Percentiles rank a stretch among this genome's conserved stretches.
Conservation (phyloP, 345 rosid genomes). For the Euphorbia pulcherrima region DNA sequence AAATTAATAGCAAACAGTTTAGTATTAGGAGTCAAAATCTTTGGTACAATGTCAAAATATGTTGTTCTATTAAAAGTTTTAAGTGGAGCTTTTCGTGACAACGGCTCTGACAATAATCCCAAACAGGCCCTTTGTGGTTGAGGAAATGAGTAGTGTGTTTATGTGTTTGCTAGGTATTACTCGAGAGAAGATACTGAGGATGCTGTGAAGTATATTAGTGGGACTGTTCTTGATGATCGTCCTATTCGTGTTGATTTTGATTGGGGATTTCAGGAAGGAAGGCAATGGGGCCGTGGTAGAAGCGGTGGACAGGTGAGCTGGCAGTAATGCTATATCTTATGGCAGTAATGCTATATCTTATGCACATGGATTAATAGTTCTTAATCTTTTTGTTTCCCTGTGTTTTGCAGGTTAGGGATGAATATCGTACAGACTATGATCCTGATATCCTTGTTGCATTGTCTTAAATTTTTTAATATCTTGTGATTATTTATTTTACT, state of each 20-base stretch:
- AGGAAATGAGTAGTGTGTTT: not conserved
- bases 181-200: constrained; percentile 97
- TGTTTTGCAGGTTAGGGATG: constrained; percentile 82
- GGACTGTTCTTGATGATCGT: constrained; percentile 94
- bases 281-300: constrained; percentile 99
- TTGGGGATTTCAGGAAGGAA: constrained; percentile 97
- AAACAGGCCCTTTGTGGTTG: too few species aligned
- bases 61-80: too few species aligned
- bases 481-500: not conserved
- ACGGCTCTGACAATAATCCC: too few species aligned
- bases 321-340: constrained; percentile 1
- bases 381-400: constrained; percentile 6
- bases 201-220: constrained; percentile 90
- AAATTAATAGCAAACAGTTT: too few species aligned
- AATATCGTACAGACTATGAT: constrained; percentile 97
- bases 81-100: too few species aligned
- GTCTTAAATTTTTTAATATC: not conserved
- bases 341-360: constrained; percentile 8
- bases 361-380: not conserved
- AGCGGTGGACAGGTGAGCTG: constrained; percentile 89
- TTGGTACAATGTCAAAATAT: too few species aligned
- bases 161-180: constrained; percentile 48
- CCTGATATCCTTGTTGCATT: constrained; percentile 83
- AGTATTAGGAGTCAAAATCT: too few species aligned
- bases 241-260: constrained; percentile 98